Evolutionary conservation across 345 rosid species (phyloP).

Genomic region (Clarkia xantiana): DNA sequence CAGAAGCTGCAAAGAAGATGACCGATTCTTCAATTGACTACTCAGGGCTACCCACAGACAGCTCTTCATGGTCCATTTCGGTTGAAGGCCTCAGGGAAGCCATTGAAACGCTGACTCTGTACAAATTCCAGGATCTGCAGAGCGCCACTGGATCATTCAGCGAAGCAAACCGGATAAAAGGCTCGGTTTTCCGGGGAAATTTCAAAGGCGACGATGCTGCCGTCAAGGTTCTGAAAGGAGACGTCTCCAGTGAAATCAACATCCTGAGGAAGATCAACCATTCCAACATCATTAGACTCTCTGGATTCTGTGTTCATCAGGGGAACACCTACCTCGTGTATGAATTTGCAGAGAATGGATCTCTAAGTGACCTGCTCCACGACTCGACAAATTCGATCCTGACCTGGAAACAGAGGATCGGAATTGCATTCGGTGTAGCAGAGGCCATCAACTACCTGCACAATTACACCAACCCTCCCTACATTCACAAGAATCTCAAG

Average conservation of each 20-base stretch:
- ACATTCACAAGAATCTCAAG: slow-evolving; percentile 77
- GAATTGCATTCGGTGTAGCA: slow-evolving; percentile 51
- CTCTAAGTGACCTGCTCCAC: slow-evolving; percentile 55
- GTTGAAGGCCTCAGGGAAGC: slow-evolving; percentile 24
- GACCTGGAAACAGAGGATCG: slow-evolving; percentile 78
- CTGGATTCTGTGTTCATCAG: slow-evolving; percentile 66
- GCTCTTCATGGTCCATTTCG: slow-evolving; percentile 27
- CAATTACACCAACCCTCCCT: slow-evolving; percentile 60
- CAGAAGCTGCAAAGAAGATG: slow-evolving; percentile 1
- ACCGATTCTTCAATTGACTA: slow-evolving; percentile 11
- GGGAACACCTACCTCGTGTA: slow-evolving; percentile 73
- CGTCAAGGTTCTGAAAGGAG: slow-evolving; percentile 67
- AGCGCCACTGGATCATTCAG: slow-evolving; percentile 47
- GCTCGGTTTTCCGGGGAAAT: slow-evolving; percentile 49
- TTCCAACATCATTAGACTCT: slow-evolving; percentile 64
- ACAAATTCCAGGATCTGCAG: slow-evolving; percentile 45
- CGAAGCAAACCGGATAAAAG: slow-evolving; percentile 41
- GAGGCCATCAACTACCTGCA: slow-evolving; percentile 76
- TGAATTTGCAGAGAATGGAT: slow-evolving; percentile 60
- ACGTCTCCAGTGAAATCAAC: slow-evolving; percentile 67
- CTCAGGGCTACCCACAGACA: slow-evolving; percentile 11
- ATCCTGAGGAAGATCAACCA: slow-evolving; percentile 66
- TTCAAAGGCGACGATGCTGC: slow-evolving; percentile 71
- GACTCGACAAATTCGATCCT: slow-evolving; percentile 15
- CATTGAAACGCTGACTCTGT: slow-evolving; percentile 46